Base-by-base conservation (phyloP, 192 early-diverging fungal species). In the Umbelopsis ramanniana region DNA sequence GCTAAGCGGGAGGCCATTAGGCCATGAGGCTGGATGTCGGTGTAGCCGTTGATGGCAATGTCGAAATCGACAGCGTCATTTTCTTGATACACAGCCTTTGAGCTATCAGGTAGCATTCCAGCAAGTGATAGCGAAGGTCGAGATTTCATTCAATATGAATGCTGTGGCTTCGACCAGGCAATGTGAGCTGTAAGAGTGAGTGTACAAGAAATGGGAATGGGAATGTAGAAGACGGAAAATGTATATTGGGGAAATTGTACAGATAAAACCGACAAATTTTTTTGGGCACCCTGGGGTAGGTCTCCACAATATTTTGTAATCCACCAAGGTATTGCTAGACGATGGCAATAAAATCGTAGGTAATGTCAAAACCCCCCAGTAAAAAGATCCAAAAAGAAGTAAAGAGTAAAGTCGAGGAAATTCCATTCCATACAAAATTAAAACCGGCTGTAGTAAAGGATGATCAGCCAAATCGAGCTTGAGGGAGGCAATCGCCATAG, bases 141-240 rank as follows among this genome's bases (percentile, higher is more conserved):
- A 38, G 57, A 63, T 37, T 63, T 63, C 57, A 63, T 63, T 63
- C 48, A 50, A 50, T 17, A 15, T n/a, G n/a, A 50, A 50, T 50
- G 17, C 5, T 6, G n/a, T n/a, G 48, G 9, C 5, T 6, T 50
- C 5, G 48, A 6, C 5, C 17, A 6, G n/a, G 0, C n/a, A 21
- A 50, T 50, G 48, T 2, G 29, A 29, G 3, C 29, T 29, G 29
- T 29, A 29, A 29, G 29, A 29, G 3, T 29, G 29, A 29, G 3
- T 29, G 29, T 29, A 29, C 29, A 29, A 29, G 29, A 29, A 29
- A n/a, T n/a, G n/a, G n/a, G n/a, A 2, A 10, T 21, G 48, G 15
- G n/a, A 5, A 50, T 1, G 48, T 3, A 19, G 17, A 50, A 6
- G 17, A 50, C 4, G n/a, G 9, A 5, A 17, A 21, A 17, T 8